Conservation (phyloP, 306 rosid species). For the Carpinus fangiana region DNA sequence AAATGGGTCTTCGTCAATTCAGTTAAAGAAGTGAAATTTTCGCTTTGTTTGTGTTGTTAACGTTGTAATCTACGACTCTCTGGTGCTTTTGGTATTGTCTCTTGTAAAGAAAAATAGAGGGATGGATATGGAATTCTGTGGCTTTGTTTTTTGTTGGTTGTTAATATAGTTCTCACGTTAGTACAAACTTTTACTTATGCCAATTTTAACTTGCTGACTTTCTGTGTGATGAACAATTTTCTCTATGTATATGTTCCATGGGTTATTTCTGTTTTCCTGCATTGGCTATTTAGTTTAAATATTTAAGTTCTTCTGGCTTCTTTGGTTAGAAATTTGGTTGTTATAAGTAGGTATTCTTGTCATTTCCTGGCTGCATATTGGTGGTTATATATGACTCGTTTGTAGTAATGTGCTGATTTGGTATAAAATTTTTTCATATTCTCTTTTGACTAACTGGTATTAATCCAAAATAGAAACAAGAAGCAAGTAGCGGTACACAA, state of each 20-base stretch:
- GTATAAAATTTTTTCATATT: not conserved
- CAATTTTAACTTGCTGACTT: not conserved
- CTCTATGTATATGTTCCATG: not conserved
- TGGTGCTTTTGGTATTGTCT: not conserved
- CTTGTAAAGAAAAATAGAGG: not conserved
- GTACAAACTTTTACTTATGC: not conserved
- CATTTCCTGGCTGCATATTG: not conserved
- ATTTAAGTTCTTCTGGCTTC: not conserved
- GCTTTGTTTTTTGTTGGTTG: not conserved
- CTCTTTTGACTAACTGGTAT: not conserved
- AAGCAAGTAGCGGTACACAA: not conserved
- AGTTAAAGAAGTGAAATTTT: not conserved
- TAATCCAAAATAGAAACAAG: not conserved
- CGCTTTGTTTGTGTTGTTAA: not conserved
- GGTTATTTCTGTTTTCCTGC: not conserved
- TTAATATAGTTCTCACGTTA: not conserved
- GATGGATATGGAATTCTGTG: not conserved
- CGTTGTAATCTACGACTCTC: not conserved
- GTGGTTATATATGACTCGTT: not conserved
- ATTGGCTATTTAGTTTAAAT: not conserved
- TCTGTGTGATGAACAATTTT: not conserved
- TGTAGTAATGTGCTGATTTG: not conserved
- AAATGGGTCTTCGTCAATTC: not conserved
- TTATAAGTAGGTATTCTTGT: not conserved
- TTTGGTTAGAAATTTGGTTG: not conserved